Evolutionary conservation across 352 stramenopile genomes (phyloP).

Genomic region (Globisporangium barbulae): DNA sequence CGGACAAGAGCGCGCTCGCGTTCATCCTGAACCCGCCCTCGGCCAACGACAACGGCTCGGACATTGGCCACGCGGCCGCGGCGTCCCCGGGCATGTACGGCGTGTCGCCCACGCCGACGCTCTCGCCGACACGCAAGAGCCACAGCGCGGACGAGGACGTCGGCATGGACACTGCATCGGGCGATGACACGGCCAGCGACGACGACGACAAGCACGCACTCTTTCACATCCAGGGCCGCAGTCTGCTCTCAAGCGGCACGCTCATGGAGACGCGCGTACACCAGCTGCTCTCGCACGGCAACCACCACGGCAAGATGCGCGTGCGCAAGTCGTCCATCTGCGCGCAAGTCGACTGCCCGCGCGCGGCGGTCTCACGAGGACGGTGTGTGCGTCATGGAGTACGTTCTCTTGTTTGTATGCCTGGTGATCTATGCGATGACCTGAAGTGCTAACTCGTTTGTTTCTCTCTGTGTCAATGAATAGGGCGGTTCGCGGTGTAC

Average conservation of each 20-base stretch:
- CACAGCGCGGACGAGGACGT: slow-evolving; percentile 19
- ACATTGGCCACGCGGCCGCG: slow-evolving; percentile 1
- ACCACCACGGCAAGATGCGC: slow-evolving; percentile 71
- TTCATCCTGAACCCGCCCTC: slow-evolving; percentile 71
- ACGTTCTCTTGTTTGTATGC: slow-evolving; percentile 3
- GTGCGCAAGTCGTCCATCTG: slow-evolving; percentile 62
- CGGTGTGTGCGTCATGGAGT: slow-evolving; percentile 51
- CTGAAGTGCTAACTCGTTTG: not conserved
- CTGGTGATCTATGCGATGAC: not conserved
- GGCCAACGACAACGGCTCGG: slow-evolving; percentile 16
- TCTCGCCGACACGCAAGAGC: slow-evolving; percentile 51
- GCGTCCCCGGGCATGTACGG: slow-evolving; percentile 10
- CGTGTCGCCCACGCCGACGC: slow-evolving; percentile 28
- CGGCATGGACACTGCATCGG: slow-evolving; percentile 19
- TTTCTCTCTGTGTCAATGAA: not conserved
- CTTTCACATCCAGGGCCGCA: slow-evolving; percentile 47
- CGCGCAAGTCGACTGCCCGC: slow-evolving; percentile 44
- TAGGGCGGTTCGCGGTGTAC: slow-evolving; percentile 51
- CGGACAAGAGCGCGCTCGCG: slow-evolving; percentile 54
- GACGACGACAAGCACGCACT: slow-evolving; percentile 39
- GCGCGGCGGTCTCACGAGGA: slow-evolving; percentile 47
- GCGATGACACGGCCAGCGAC: slow-evolving; percentile 26
- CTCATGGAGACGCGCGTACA: slow-evolving; percentile 58
- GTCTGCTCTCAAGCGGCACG: slow-evolving; percentile 40
- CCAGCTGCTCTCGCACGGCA: slow-evolving; percentile 48